Conservation (phyloP, 805 yeast species). For the Candida argentea region DNA sequence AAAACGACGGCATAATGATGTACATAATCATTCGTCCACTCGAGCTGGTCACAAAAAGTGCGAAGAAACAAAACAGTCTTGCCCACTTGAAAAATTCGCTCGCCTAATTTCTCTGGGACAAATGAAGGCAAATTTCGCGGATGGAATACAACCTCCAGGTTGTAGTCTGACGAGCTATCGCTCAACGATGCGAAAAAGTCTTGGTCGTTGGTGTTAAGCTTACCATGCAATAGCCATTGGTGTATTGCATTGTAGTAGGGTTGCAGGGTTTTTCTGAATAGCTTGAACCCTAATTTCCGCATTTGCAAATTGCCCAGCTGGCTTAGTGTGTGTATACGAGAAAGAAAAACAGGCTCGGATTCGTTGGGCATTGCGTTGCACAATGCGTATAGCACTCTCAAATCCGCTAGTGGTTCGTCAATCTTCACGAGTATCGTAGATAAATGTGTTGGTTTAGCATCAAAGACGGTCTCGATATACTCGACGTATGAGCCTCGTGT, state of each 20-base stretch:
- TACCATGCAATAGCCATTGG: conserved; percentile 66
- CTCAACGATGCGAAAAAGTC: conserved; percentile 53
- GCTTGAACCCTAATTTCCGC: conserved; percentile 26
- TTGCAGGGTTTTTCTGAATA: conserved; percentile 36
- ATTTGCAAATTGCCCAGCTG: conserved; percentile 57
- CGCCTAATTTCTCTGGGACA: conserved; percentile 23
- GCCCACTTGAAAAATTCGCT: conserved; percentile 57
- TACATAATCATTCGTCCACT: conserved; percentile 46
- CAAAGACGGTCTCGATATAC: conserved; percentile 25
- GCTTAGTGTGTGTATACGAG: conserved; percentile 39
- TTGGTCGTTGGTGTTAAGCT: conserved; percentile 38
- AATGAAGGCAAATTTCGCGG: conserved; percentile 39
- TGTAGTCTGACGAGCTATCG: conserved; percentile 17
- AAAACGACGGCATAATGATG: conserved; percentile 22
- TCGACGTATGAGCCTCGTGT: conserved; percentile 25
- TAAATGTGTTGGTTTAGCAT: conserved; percentile 16
- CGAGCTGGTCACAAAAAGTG: conserved; percentile 53
- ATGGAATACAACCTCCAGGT: conserved; percentile 22
- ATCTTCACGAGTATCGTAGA: conserved; percentile 31
- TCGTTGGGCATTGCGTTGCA: conserved; percentile 18
- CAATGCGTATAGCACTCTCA: conserved; percentile 49
- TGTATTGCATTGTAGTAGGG: conserved; percentile 55
- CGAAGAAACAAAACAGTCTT: conserved; percentile 57
- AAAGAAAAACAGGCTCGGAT: conserved; percentile 44
- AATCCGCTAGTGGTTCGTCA: conserved; percentile 38